phyloP scores from a whole-genome alignment of 1,139 yeast species.

The Kodamaea alishanica region DNA sequence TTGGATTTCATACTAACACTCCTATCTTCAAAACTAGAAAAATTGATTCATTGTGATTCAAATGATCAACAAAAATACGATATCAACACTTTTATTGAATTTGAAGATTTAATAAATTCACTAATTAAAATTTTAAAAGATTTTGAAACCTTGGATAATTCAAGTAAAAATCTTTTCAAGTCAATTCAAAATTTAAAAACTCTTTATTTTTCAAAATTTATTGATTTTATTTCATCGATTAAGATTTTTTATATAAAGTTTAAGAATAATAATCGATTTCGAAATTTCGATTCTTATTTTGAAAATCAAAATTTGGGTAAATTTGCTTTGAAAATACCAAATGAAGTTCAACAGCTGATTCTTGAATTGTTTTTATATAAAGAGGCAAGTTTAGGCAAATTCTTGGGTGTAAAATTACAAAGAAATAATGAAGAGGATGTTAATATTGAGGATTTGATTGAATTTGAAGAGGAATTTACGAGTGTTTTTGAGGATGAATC shows the following conservation, averaged over 20 bases:
- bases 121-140: constrained; percentile 1
- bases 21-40: constrained; percentile 37
- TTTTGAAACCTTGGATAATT: constrained; percentile 1
- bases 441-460: constrained; percentile 38
- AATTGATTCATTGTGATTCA: constrained; percentile 20
- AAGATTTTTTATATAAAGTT: constrained; percentile 34
- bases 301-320: constrained; percentile 15
- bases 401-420: constrained; percentile 39
- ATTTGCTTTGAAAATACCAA: constrained; percentile 19
- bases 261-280: constrained; percentile 22
- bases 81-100: constrained; percentile 18
- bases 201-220: constrained; percentile 23
- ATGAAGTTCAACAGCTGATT: constrained; percentile 22
- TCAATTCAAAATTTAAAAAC: constrained; percentile 22
- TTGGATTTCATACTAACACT: constrained; percentile 27
- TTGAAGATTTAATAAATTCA: constrained; percentile 1
- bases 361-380: constrained; percentile 32
- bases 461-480: constrained; percentile 10
- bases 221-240: constrained; percentile 32
- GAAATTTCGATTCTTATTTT: constrained; percentile 29
- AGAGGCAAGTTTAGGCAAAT: constrained; percentile 29
- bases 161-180: background rate
- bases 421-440: constrained; percentile 59
- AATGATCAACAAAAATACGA: constrained; percentile 18
- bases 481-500: constrained; percentile 8